These are phyloP conservation scores for Fusarium sp. DNA, from an alignment of 2,329 filamentous ascomycete genomes.

Conservation along the genomic window DNA sequence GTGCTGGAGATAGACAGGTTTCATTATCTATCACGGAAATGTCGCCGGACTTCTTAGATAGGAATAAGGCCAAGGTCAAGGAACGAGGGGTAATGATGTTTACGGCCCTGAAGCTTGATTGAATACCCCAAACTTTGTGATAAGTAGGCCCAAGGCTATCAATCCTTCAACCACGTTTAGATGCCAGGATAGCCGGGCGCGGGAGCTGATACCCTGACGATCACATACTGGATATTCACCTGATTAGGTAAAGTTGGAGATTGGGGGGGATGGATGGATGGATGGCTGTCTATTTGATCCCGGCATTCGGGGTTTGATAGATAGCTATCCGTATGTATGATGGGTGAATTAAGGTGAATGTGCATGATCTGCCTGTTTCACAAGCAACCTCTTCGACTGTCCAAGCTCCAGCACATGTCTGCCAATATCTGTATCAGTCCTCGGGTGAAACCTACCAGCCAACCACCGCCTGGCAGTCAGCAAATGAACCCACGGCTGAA, in stretches of 20 bases:
- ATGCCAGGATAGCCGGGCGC: not conserved
- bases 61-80: constrained; percentile 2
- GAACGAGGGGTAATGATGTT: constrained; percentile 2
- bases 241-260: constrained; percentile 16
- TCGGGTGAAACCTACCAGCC: not conserved
- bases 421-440: not conserved
- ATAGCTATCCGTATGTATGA: not conserved
- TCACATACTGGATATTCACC: constrained; percentile 27
- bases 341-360: not conserved
- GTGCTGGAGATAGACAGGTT: not conserved
- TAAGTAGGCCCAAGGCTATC: not conserved
- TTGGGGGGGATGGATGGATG: not conserved
- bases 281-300: not conserved
- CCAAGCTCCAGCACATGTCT: not conserved
- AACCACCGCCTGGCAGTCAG: not conserved
- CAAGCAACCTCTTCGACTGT: not conserved
- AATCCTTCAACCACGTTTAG: not conserved
- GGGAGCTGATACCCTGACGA: constrained; percentile 23
- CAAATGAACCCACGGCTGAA: constrained; percentile 6
- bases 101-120: not conserved
- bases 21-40: not conserved
- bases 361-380: constrained; percentile 19
- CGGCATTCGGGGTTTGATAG: constrained; percentile 1
- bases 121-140: not conserved
- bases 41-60: constrained; percentile 28